These are phyloP conservation scores for Carpinus viminea DNA, from an alignment of 306 rosid genomes.

Conservation along the genomic window DNA sequence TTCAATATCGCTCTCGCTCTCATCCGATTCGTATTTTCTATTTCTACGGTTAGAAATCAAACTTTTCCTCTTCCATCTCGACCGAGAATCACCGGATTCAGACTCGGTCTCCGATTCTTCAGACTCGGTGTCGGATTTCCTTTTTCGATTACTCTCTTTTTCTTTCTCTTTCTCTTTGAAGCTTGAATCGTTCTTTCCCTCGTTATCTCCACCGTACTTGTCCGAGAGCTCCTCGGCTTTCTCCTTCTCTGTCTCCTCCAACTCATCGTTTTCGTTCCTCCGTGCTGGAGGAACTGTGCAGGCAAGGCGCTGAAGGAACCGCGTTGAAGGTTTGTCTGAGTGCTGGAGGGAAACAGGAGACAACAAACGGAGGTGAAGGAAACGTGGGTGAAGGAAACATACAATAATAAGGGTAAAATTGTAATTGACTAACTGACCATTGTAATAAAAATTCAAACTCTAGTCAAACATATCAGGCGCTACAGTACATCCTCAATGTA, in stretches of 20 bases:
- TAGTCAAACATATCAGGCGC: too few species aligned
- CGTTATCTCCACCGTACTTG: constrained; percentile 22
- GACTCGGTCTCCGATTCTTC: constrained; percentile 30
- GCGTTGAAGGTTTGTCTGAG: too few species aligned
- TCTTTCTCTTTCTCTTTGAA: constrained; percentile 34
- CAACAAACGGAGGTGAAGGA: too few species aligned
- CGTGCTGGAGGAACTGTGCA: too few species aligned
- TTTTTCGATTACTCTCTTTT: constrained; percentile 25
- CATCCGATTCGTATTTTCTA: constrained; percentile 23
- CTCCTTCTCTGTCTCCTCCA: constrained; percentile 54
- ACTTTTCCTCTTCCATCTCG: constrained; percentile 38
- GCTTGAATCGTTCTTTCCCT: constrained; percentile 22
- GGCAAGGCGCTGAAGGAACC: too few species aligned
- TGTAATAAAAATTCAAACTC: too few species aligned
- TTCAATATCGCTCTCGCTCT: constrained; percentile 34
- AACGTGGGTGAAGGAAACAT: too few species aligned
- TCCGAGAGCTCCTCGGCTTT: constrained; percentile 51
- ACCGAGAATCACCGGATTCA: constrained; percentile 41
- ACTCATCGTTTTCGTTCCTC: constrained; percentile 53
- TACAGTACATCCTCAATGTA: too few species aligned
- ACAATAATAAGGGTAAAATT: too few species aligned
- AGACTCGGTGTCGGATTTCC: constrained; percentile 16
- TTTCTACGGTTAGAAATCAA: constrained; percentile 37
- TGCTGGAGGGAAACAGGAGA: too few species aligned
- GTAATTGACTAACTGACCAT: too few species aligned